Percentiles rank a stretch among this genome's conserved stretches.
These are phyloP conservation scores for Ceratocystiopsis brevicomis DNA, from an alignment of 2,329 filamentous ascomycete species.

Conservation along the genomic window DNA sequence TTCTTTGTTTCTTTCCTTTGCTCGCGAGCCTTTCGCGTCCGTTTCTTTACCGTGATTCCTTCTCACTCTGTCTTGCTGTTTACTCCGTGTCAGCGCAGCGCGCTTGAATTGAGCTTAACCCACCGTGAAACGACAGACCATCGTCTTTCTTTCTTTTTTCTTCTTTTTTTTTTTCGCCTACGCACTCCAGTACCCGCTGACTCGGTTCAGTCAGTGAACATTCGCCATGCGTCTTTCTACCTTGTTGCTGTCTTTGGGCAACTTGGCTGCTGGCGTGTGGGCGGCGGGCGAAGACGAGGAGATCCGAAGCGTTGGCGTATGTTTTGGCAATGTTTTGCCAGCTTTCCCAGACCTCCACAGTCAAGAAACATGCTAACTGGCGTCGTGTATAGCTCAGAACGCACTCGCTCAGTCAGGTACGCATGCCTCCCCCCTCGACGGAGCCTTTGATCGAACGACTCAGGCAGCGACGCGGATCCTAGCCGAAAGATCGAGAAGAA, in stretches of 20 bases:
- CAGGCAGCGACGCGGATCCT: background rate
- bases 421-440: conserved; percentile 13
- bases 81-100: too few relatives aligned
- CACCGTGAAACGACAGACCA: too few relatives aligned
- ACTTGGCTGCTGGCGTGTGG: conserved; percentile 30
- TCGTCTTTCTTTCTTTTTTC: too few relatives aligned
- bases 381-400: conserved; percentile 49
- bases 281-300: conserved; percentile 27
- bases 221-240: conserved; percentile 27
- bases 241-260: conserved; percentile 26
- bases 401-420: conserved; percentile 62
- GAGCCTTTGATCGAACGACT: background rate
- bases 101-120: too few relatives aligned
- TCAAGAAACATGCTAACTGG: conserved; percentile 3
- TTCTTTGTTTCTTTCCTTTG: conserved; percentile 1
- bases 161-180: too few relatives aligned
- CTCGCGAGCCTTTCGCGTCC: background rate
- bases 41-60: too few relatives aligned
- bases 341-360: background rate
- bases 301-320: conserved; percentile 27
- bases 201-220: too few relatives aligned
- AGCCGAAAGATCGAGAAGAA: background rate
- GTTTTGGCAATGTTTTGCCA: background rate
- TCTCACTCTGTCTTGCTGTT: too few relatives aligned
- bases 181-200: too few relatives aligned